phyloP scores from a whole-genome alignment of 2,329 filamentous ascomycete species.

The Colletotrichum spinosum region DNA sequence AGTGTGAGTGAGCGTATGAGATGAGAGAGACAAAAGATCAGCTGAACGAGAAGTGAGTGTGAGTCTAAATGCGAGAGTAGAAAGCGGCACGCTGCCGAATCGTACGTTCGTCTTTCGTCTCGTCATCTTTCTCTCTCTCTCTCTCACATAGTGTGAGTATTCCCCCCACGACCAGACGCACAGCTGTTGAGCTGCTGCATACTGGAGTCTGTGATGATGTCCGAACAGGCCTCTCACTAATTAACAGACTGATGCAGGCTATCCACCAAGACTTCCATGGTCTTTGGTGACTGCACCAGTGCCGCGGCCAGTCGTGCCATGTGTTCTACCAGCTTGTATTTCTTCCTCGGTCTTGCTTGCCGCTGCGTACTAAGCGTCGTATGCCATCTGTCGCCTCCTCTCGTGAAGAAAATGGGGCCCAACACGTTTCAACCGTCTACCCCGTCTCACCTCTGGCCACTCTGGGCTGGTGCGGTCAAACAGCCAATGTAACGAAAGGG shows the following conservation, averaged over 20 bases:
- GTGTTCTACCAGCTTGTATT: too few relatives aligned
- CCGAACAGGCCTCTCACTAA: too few relatives aligned
- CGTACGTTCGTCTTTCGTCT: constrained; percentile 21
- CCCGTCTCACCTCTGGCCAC: constrained; percentile 17
- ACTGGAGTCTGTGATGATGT: too few relatives aligned
- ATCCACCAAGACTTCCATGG: too few relatives aligned
- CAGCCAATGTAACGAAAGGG: background rate
- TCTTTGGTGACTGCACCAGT: too few relatives aligned
- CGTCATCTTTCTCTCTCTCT: constrained; percentile 1
- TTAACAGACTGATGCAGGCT: too few relatives aligned
- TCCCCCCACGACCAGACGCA: too few relatives aligned
- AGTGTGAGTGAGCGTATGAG: constrained; percentile 2
- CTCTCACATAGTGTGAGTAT: background rate
- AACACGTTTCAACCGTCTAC: constrained; percentile 25
- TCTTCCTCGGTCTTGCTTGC: too few relatives aligned
- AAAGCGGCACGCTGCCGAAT: constrained; percentile 31
- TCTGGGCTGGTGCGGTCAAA: constrained; percentile 9
- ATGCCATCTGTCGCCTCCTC: background rate
- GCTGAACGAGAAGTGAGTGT: background rate
- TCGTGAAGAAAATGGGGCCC: background rate
- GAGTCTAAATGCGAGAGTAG: constrained; percentile 5
- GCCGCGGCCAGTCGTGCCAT: too few relatives aligned
- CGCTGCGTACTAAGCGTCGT: background rate
- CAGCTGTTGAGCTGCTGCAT: too few relatives aligned
- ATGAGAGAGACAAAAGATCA: background rate